These are phyloP conservation scores for Lyophyllum shimeji DNA, from an alignment of 768 basidiomycete species.

Conservation along the genomic window DNA sequence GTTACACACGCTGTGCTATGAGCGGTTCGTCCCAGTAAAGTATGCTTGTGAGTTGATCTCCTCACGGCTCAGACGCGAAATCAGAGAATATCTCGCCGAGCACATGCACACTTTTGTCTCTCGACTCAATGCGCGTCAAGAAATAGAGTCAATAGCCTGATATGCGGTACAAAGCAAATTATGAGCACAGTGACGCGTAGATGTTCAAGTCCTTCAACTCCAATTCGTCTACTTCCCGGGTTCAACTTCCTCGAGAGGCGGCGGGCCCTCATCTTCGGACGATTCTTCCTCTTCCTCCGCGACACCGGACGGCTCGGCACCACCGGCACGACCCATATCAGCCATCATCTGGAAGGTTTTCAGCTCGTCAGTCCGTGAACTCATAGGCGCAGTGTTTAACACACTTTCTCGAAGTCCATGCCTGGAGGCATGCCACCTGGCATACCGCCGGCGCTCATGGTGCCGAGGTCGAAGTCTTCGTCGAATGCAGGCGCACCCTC, in stretches of 20 bases:
- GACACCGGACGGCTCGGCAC: conserved; percentile 12
- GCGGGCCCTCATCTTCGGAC: conserved; percentile 70
- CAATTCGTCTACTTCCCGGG: conserved; percentile 34
- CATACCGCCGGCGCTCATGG: conserved; percentile 57
- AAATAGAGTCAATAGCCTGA: neutral
- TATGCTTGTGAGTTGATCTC: too few relatives aligned
- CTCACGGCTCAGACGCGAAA: too few relatives aligned
- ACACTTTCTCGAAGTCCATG: conserved; percentile 69
- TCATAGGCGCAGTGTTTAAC: conserved; percentile 7
- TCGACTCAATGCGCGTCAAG: neutral
- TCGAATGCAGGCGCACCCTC: conserved; percentile 50
- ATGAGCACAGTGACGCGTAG: conserved; percentile 5
- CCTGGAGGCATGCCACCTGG: conserved; percentile 19
- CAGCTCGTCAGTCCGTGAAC: neutral
- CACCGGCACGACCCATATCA: conserved; percentile 35
- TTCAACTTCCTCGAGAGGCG: conserved; percentile 75
- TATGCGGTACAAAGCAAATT: conserved; percentile 8
- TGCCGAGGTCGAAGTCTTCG: conserved; percentile 49
- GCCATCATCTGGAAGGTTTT: conserved; percentile 46
- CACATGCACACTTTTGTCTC: too few relatives aligned
- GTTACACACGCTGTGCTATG: too few relatives aligned
- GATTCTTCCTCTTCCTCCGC: conserved; percentile 48
- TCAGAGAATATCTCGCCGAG: too few relatives aligned
- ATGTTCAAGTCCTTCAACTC: conserved; percentile 1
- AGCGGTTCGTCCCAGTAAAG: too few relatives aligned